Base-by-base conservation (phyloP, 768 basidiomycete species). In the Sarcodon aspratus region DNA sequence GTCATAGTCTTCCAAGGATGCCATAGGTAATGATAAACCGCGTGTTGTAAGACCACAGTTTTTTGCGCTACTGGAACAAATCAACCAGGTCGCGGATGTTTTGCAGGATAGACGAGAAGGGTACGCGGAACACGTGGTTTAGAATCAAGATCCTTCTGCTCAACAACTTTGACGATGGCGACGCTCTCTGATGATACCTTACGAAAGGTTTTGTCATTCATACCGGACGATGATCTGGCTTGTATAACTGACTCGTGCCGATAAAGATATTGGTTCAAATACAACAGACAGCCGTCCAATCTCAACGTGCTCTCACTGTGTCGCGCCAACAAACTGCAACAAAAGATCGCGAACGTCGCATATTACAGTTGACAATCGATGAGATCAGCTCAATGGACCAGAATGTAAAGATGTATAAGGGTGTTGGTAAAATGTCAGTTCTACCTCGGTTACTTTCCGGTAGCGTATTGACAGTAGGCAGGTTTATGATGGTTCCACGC, bases 371-470 rank as follows among this genome's bases (percentile, higher is more conserved):
- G 17, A 96, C 94, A 0, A 84, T 85, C 48, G 76, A 83, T 54
- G 92, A 97, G 63, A 80, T 97, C 53, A 71, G 69, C 33, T 69
- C 73, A 34, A 76, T 93, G 45, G 72, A 79, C 54, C 78, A 77
- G 27, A 74, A 85, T 51, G 82, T 86, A 10, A 89, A 85, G 59
- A 68, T 96, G 57, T 97, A 94, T 69, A 92, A 86, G 59, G 94
- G 94, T 44, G 88, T 97, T 42, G 94, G 94, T 33, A 97, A 97
- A 68, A 95, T 95, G 94, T 94, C 54, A 53, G 78, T 59, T 27
- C 21, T 27, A 32, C 34, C 37, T 45, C 18, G 6, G 45, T 48
- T 6, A 11, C 11, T 4, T 52, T 32, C 21, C 33, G 21, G 27
- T 33, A 15, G 31, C 12, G 21, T 13, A 9, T 5, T 42, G 9